phyloP scores from a whole-genome alignment of 768 basidiomycete genomes.

The Pulveroboletus frians region DNA sequence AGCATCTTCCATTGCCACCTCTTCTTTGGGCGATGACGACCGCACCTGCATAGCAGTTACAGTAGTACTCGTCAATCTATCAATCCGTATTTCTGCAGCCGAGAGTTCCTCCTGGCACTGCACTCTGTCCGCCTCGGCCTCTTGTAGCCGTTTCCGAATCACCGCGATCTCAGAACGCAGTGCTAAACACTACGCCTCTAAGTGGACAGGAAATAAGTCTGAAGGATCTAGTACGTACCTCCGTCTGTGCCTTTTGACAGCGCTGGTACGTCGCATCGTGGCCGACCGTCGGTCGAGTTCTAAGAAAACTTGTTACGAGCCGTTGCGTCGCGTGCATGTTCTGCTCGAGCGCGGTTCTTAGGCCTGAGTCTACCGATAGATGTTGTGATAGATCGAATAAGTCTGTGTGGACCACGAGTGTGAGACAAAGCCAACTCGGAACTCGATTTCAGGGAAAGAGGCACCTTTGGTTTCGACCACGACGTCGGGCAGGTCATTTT shows the following conservation, averaged over 20 bases:
- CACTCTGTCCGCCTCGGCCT: slow-evolving; percentile 45
- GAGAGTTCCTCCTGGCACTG: slow-evolving; percentile 48
- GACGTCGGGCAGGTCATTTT: slow-evolving; percentile 44
- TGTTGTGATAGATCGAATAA: slow-evolving; percentile 32
- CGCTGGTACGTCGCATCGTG: slow-evolving; percentile 39
- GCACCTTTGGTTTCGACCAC: slow-evolving; percentile 41
- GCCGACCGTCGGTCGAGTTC: slow-evolving; percentile 29
- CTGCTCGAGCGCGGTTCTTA: slow-evolving; percentile 44
- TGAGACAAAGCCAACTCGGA: background rate
- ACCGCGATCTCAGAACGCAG: slow-evolving; percentile 55
- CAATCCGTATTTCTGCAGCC: slow-evolving; percentile 55
- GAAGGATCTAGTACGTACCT: slow-evolving; percentile 40
- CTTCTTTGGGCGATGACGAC: slow-evolving; percentile 31
- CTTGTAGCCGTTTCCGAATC: slow-evolving; percentile 44
- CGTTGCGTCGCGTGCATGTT: slow-evolving; percentile 55
- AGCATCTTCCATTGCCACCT: slow-evolving; percentile 23
- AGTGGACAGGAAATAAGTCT: slow-evolving; percentile 3
- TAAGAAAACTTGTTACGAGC: slow-evolving; percentile 54
- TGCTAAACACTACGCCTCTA: slow-evolving; percentile 43
- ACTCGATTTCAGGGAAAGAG: background rate
- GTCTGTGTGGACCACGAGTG: slow-evolving; percentile 12
- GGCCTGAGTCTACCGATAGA: slow-evolving; percentile 24
- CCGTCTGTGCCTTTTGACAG: slow-evolving; percentile 52
- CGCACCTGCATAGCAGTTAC: slow-evolving; percentile 44
- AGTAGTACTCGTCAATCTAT: slow-evolving; percentile 53